A percentile compares a stretch with the other conserved stretches of the same genome.
Conservation (phyloP, 345 rosid species). For the Pistacia vera region DNA sequence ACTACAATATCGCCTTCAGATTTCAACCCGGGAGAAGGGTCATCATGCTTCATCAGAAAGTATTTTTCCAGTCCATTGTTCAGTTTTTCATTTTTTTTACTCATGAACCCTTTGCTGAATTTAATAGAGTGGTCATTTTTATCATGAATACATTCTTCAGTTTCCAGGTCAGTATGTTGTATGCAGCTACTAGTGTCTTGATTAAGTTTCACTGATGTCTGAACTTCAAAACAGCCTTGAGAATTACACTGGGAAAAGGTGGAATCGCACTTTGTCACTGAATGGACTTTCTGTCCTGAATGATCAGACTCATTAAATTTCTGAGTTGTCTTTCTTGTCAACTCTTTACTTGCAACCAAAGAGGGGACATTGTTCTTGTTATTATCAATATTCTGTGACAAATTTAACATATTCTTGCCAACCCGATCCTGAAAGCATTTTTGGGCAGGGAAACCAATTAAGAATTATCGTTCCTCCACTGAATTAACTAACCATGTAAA, state of each 20-base stretch:
- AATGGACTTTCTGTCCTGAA: conserved; percentile 24
- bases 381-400: conserved; percentile 27
- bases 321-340: conserved; percentile 35
- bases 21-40: conserved; percentile 24
- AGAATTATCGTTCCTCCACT: conserved; percentile 9
- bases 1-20: conserved; percentile 33
- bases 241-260: conserved; percentile 27
- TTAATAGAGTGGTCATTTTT: conserved; percentile 29
- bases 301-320: conserved; percentile 37
- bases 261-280: conserved; percentile 32
- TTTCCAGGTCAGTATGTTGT: conserved; percentile 49
- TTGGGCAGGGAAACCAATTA: conserved; percentile 25
- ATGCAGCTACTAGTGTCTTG: conserved; percentile 32
- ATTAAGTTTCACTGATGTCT: conserved; percentile 37
- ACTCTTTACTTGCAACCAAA: conserved; percentile 27
- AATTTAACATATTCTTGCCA: conserved; percentile 36
- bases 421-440: conserved; percentile 53
- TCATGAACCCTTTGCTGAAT: conserved; percentile 24
- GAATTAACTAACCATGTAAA: not conserved
- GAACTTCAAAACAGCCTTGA: conserved; percentile 34
- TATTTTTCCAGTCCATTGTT: conserved; percentile 29
- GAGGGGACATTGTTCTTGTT: conserved; percentile 28
- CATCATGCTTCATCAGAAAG: conserved; percentile 33
- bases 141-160: not conserved
- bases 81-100: conserved; percentile 39